Base-by-base conservation (phyloP, 23 red algal genomes). In the Gracilaria vermiculophylla region DNA sequence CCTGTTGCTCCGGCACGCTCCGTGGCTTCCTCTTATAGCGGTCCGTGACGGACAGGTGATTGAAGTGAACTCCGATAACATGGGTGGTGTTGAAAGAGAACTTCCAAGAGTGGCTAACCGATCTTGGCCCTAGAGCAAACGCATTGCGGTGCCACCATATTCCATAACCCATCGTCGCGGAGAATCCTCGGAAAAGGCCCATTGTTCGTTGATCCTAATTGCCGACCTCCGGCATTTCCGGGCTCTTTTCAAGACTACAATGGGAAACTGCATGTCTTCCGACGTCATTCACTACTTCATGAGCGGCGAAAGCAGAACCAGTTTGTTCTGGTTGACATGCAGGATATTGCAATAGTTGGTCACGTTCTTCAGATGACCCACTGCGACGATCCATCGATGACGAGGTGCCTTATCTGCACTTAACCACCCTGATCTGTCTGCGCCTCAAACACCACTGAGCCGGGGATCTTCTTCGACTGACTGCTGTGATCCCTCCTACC, bases 331-430 rank as follows among this genome's bases (percentile, higher is more conserved):
- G 2, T 16, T 23, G 24, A 66, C 27, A n/a, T 43, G 43, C 24
- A 83, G 3, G 35, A 83, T 65, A 40, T 83, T 83, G 24, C 51
- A 65, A 1, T 69, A 11, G 3, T 44, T 69, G 2, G 79, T 66
- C 16, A 67, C 53, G 2, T 67, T 66, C 41, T 60, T 43, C 79
- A 55, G 43, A 67, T 67, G n/a, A 67, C 37, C 79, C 55, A 67
- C 42, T 65, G 55, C 3, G 57, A 24, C 36, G 53, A 83, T 45
- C 56, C 56, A 19, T 64, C 47, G 23, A 83, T 45, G 23, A 83
- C 31, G 1, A 65, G 37, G 5, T 67, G 79, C 20, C 79, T 37
- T 9, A 81, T 81, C 7, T 81, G n/a, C 6, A 81, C 53, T 32
- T 11, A 12, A 23, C 14, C 21, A 34, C 21, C 52, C 17, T 81